Evolutionary conservation across 371 early-diverging fungal genomes (phyloP).

Genomic region (Mucor lusitanicus): DNA sequence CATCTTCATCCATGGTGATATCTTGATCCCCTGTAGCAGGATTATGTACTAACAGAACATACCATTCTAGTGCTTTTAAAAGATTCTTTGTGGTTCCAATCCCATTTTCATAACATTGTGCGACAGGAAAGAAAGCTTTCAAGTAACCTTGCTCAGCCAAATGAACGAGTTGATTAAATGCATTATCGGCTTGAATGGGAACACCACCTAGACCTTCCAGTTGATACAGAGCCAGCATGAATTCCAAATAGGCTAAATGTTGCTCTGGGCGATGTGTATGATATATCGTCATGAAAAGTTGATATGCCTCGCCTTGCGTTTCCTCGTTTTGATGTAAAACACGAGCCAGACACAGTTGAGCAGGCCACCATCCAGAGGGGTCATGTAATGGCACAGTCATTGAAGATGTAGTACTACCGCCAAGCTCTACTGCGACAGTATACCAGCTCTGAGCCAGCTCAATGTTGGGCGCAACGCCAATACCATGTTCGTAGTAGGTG

Average conservation of each 20-base stretch:
- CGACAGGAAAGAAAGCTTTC: constrained; percentile 39
- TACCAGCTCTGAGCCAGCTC: constrained; percentile 33
- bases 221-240: constrained; percentile 35
- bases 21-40: constrained; percentile 17
- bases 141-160: constrained; percentile 31
- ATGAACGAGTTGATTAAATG: constrained; percentile 20
- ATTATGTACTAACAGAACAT: constrained; percentile 53
- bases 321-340: constrained; percentile 31
- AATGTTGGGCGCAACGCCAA: constrained; percentile 23
- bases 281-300: constrained; percentile 19
- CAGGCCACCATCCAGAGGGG: constrained; percentile 34
- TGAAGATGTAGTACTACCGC: neutral
- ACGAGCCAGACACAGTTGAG: constrained; percentile 41
- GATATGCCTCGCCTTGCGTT: constrained; percentile 23
- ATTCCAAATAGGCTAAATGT: constrained; percentile 19
- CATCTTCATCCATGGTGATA: constrained; percentile 37
- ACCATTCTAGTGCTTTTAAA: constrained; percentile 78
- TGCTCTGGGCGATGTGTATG: constrained; percentile 17
- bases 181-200: constrained; percentile 17
- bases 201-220: constrained; percentile 38
- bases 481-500: constrained; percentile 41
- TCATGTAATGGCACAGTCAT: constrained; percentile 7
- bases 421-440: constrained; percentile 25
- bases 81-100: constrained; percentile 68
- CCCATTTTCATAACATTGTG: constrained; percentile 83